phyloP scores from a whole-genome alignment of 257 asterid genomes.

The Solanum bukasovii region DNA sequence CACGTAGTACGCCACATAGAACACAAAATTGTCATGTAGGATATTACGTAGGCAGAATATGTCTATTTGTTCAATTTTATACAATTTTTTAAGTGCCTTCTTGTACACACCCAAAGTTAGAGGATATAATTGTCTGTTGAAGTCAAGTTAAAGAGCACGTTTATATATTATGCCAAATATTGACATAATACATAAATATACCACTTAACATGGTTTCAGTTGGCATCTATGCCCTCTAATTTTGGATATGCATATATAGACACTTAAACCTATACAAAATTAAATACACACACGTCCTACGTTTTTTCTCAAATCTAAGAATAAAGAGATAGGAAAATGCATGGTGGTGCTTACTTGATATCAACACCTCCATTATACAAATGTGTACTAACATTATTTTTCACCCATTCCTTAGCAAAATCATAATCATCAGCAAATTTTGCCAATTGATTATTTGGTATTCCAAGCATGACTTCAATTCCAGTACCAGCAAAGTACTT shows the following conservation, averaged over 20 bases:
- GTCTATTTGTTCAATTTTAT: not conserved
- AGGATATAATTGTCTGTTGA: too few species aligned
- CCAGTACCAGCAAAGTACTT: slow-evolving; percentile 46
- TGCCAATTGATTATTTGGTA: slow-evolving; percentile 53
- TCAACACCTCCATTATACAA: slow-evolving; percentile 41
- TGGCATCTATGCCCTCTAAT: not conserved
- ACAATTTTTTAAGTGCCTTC: not conserved
- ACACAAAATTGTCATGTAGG: not conserved
- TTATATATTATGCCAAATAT: not conserved
- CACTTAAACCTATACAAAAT: too few species aligned
- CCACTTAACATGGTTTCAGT: not conserved
- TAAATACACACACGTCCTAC: too few species aligned
- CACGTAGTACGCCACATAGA: not conserved
- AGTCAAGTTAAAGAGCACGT: too few species aligned
- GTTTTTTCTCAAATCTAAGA: not conserved
- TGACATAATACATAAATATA: not conserved
- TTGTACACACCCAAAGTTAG: too few species aligned
- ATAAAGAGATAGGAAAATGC: not conserved
- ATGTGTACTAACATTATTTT: slow-evolving; percentile 44
- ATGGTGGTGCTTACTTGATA: slow-evolving; percentile 33
- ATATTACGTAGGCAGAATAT: not conserved
- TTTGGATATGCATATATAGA: too few species aligned
- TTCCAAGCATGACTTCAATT: slow-evolving; percentile 73
- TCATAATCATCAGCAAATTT: slow-evolving; percentile 28
- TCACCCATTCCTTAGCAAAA: slow-evolving; percentile 56